phyloP scores from a whole-genome alignment of 2,329 filamentous ascomycete genomes.

The Xylaria arbuscula region DNA sequence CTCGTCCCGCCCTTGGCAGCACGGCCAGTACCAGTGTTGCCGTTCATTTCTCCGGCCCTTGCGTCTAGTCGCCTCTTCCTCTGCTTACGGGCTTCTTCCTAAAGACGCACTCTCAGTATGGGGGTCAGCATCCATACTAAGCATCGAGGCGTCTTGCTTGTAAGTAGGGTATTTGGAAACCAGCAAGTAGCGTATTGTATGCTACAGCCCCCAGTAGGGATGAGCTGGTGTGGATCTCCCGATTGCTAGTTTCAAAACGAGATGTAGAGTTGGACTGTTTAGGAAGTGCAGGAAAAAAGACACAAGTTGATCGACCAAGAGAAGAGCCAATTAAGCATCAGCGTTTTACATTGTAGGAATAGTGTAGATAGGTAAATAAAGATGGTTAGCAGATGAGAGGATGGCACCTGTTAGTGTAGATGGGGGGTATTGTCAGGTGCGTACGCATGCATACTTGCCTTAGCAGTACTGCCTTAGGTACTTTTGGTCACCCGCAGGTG shows the following conservation, averaged over 20 bases:
- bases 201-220: background rate
- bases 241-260: background rate
- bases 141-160: background rate
- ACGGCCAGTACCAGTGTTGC: constrained; percentile 32
- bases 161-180: background rate
- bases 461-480: too few species aligned
- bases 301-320: background rate
- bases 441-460: too few species aligned
- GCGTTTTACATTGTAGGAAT: too few species aligned
- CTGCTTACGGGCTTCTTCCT: constrained; percentile 36
- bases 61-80: constrained; percentile 37
- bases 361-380: too few species aligned
- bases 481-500: too few species aligned
- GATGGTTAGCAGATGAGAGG: too few species aligned
- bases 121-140: constrained; percentile 36
- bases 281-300: background rate
- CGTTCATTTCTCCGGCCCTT: constrained; percentile 21
- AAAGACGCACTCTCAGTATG: constrained; percentile 29
- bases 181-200: background rate
- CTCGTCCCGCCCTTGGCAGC: constrained; percentile 13
- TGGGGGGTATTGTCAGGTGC: too few species aligned
- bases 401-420: too few species aligned
- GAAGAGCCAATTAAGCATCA: background rate
- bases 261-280: background rate
- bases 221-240: background rate